Evolutionary conservation across 1,284 basidiomycete genomes (phyloP).

Genomic region (Sanguinoderma infundibulare): DNA sequence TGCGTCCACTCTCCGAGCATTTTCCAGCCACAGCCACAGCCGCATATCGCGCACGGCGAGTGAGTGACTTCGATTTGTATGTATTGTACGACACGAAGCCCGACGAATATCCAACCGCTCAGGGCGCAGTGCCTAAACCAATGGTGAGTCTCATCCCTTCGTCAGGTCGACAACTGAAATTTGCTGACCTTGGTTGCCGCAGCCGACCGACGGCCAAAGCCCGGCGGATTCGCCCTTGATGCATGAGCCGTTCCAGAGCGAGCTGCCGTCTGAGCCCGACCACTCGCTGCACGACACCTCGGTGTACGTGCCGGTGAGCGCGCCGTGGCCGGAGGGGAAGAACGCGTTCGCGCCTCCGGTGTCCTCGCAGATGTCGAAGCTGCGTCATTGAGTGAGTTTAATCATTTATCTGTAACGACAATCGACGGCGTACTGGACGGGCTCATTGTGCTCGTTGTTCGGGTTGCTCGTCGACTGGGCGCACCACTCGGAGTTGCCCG

Average conservation of each 20-base stretch:
- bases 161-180: background rate
- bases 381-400: conserved; percentile 27
- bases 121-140: conserved; percentile 12
- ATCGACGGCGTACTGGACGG: conserved; percentile 51
- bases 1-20: background rate
- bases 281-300: conserved; percentile 62
- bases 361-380: conserved; percentile 66
- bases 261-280: conserved; percentile 53
- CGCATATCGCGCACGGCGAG: no score
- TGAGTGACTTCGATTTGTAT: background rate
- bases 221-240: conserved; percentile 50
- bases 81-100: background rate
- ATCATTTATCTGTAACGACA: no score
- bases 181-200: conserved; percentile 59
- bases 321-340: conserved; percentile 60
- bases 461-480: conserved; percentile 49
- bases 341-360: conserved; percentile 55
- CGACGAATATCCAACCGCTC: conserved; percentile 2
- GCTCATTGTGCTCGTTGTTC: conserved; percentile 47
- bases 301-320: conserved; percentile 53
- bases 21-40: background rate
- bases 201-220: conserved; percentile 53
- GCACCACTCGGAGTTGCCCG: conserved; percentile 57
- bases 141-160: background rate
- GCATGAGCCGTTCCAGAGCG: conserved; percentile 53